These are phyloP conservation scores for Boletus eberwhitei DNA, from an alignment of 768 basidiomycete species.

Conservation along the genomic window DNA sequence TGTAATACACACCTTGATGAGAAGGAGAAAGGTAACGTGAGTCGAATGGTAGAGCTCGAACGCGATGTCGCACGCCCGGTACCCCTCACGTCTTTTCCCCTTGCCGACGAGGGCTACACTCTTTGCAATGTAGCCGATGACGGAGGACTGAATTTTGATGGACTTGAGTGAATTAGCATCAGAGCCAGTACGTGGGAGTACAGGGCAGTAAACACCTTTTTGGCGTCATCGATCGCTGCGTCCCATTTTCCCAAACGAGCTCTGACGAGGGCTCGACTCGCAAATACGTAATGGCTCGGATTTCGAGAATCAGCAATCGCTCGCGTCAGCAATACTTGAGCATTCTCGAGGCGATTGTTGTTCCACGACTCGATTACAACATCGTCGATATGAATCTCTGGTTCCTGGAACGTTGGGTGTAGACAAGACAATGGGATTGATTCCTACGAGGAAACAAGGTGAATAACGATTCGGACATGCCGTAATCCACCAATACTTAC, in stretches of 20 bases:
- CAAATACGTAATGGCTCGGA: neutral
- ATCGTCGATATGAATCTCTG: neutral
- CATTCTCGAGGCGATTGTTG: neutral
- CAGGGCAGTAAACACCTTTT: neutral
- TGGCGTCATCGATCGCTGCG: neutral
- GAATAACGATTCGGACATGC: neutral
- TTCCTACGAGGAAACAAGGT: no score
- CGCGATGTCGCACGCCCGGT: neutral
- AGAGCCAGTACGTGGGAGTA: no score
- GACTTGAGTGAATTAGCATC: neutral
- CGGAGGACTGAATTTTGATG: neutral
- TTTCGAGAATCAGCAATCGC: no score
- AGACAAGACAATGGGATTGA: neutral
- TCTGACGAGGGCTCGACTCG: neutral
- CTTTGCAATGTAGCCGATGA: neutral
- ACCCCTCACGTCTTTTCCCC: neutral
- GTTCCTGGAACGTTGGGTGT: neutral
- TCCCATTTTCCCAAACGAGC: neutral
- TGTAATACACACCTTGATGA: neutral
- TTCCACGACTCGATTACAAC: neutral
- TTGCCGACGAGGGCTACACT: neutral
- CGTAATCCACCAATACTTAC: neutral
- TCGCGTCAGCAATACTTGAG: neutral
- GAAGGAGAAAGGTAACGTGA: neutral
- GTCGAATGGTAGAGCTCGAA: neutral